Base-by-base conservation (phyloP, 1,139 yeast species). In the Pichia sp. region DNA sequence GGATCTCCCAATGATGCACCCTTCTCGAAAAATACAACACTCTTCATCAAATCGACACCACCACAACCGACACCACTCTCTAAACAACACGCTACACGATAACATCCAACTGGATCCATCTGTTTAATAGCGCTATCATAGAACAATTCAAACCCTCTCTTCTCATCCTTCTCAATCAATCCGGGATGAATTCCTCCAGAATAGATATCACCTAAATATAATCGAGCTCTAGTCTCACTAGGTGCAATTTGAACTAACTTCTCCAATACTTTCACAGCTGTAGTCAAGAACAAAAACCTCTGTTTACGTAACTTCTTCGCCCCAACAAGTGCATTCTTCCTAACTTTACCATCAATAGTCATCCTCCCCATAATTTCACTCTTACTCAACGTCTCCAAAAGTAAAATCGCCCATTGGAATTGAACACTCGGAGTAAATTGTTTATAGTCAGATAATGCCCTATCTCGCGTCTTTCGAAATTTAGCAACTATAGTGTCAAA, bases 1-100 rank as follows among this genome's bases (percentile, higher is more conserved):
- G 74, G 67, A 45, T 72, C 73, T 9, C 79, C 79, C 25, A 67
- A 56, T 17, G 64, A 59, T 1, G 86, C 83, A 0, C 85, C 83
- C 30, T 62, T 62, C 30, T 65, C 61, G 56, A 74, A 79, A 62
- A 70, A 75, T 10, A 59, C 49, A 23, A 74, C 58, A 10, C 84
- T 77, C 38, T 63, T 63, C 22, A 54, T 65, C 10, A 56, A 40
- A 51, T 69, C 74, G 38, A 58, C 58, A 31, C 59, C 53, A 31
- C 59, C 53, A 22, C 67, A 63, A 3, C 88, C 88, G 28, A 77
- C 72, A 3, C 83, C 84, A 39, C 73, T 63, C 51, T 81, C 88
- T 50, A 68, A 69, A 49, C 84, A 74, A 16, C 79, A 80, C 2
- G 81, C 88, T 2, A 75, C 69, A 32, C 87, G 61, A 57, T 77